Conservation (phyloP, 306 rosid species). For the Vachellia collinsii region DNA sequence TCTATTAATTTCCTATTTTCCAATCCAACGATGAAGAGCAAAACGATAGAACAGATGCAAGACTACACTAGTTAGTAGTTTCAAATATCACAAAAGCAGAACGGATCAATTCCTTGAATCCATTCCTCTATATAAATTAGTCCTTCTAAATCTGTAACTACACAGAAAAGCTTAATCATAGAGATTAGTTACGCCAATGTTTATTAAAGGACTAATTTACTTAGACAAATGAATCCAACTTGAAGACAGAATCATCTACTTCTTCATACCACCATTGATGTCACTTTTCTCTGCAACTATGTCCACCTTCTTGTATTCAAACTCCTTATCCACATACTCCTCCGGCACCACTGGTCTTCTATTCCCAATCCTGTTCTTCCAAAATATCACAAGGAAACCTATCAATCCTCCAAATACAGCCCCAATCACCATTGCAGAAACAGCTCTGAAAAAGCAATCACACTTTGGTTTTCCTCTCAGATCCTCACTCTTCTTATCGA, state of each 20-base stretch:
- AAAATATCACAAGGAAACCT: slow-evolving; percentile 60
- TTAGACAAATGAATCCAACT: too few relatives aligned
- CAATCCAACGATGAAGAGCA: neutral
- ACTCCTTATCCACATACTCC: slow-evolving; percentile 57
- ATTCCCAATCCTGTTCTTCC: slow-evolving; percentile 67
- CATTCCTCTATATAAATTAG: too few relatives aligned
- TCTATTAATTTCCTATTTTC: neutral
- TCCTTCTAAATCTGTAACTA: neutral
- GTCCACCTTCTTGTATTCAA: slow-evolving; percentile 59
- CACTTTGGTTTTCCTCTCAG: slow-evolving; percentile 41
- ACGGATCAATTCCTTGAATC: too few relatives aligned
- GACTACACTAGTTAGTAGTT: neutral
- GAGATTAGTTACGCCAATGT: neutral
- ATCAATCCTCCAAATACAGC: slow-evolving; percentile 85
- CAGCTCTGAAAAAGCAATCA: slow-evolving; percentile 59
- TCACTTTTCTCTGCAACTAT: slow-evolving; percentile 57
- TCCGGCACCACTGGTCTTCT: slow-evolving; percentile 79
- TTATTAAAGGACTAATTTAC: neutral
- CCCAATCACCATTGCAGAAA: slow-evolving; percentile 80
- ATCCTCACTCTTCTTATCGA: slow-evolving; percentile 45
- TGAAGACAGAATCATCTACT: neutral
- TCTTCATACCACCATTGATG: slow-evolving; percentile 61
- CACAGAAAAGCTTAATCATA: neutral
- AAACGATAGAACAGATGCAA: neutral
- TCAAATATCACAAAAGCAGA: too few relatives aligned